phyloP scores from a whole-genome alignment of 2,329 filamentous ascomycete genomes.

The Fusarium burgessii region DNA sequence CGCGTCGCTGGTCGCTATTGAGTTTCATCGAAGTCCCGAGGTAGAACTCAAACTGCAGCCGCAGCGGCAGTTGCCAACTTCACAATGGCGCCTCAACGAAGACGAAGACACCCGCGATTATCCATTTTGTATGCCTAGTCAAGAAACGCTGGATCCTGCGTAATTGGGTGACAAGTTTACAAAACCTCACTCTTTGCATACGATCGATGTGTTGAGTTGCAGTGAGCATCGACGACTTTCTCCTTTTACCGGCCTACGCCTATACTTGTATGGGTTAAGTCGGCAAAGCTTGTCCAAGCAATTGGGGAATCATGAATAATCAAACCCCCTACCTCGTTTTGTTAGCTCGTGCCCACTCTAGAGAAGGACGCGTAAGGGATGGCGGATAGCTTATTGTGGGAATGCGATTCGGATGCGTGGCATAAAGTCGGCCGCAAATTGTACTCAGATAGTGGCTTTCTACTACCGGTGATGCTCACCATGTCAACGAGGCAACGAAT shows the following conservation, averaged over 20 bases:
- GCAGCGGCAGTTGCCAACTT: background rate
- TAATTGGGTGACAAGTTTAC: background rate
- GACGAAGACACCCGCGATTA: background rate
- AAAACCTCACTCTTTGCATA: background rate
- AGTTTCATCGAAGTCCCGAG: background rate
- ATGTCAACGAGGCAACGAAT: background rate
- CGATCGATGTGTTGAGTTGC: background rate
- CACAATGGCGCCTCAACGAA: background rate
- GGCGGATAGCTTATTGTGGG: background rate
- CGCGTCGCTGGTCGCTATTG: background rate
- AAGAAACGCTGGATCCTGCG: background rate
- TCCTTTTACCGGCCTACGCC: background rate
- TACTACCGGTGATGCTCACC: background rate
- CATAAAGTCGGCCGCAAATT: background rate
- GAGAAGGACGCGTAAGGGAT: background rate
- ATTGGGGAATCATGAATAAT: background rate
- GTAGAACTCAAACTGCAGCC: background rate
- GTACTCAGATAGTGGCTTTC: background rate
- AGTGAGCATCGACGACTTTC: background rate
- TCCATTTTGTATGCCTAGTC: background rate
- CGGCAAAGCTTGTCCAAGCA: background rate
- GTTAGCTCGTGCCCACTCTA: background rate
- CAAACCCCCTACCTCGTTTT: background rate
- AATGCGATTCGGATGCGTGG: background rate
- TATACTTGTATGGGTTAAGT: background rate